Evolutionary conservation across 106 monocot genomes (phyloP), one percentile per base, ranked within the genome.

Genomic region (Ottelia alismoides): DNA sequence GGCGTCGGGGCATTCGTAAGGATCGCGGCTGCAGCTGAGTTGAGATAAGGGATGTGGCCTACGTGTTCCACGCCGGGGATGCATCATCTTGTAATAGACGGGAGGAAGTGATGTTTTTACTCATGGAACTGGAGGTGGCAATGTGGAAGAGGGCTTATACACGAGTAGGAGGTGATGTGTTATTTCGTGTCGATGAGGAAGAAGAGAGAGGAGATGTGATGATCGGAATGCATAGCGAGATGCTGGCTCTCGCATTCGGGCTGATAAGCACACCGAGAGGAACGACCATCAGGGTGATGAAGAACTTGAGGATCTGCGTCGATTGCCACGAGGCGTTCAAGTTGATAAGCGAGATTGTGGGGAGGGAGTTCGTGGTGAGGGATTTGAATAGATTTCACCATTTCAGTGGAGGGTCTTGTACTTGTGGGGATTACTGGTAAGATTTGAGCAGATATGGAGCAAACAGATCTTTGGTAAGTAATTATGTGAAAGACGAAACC

Each of bases 371-470:
- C 67, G 87, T 92, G 50, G 82, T 87, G 30, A 83, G 92, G 68
- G 87, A 92, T 56, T 28, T 92, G 62, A 92, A 80, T 49, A 83
- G 92, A 59, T 92, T 92, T 54, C 92, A 92, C 61, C 86, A 77
- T 25, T 92, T 92, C 55, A 71, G 19, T 27, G 56, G 49, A 57
- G 92, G 92, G 17, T 66, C 46, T 25, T 92, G 86, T 62, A 71
- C 72, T 16, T 92, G 92, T 72, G 45, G 76, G 29, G 82, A 79
- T 67, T 92, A 87, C 60, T 92, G 92, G 92, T 92, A 51, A 67
- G n/a, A n/a, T n/a, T n/a, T n/a, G n/a, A n/a, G n/a, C n/a, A n/a
- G n/a, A n/a, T n/a, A n/a, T n/a, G n/a, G n/a, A n/a, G n/a, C n/a
- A n/a, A n/a, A n/a, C n/a, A n/a, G n/a, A n/a, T n/a, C n/a, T n/a